Conservation (phyloP, 805 yeast species). For the Sugiyamaella americana region DNA sequence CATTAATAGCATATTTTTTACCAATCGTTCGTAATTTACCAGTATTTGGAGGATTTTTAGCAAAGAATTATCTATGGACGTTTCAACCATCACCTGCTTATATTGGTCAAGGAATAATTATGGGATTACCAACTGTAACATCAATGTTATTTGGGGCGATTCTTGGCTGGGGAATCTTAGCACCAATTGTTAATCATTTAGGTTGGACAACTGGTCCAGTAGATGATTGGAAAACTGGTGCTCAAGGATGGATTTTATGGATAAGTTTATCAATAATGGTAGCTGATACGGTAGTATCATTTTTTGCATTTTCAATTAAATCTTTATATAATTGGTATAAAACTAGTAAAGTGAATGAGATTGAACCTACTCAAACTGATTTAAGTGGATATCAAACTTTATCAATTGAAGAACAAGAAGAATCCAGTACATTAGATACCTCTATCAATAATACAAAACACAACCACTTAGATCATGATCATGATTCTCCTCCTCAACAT, state of each 20-base stretch:
- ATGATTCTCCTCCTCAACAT: constrained; percentile 36
- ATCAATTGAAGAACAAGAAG: neutral
- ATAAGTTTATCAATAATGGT: constrained; percentile 89
- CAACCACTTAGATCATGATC: constrained; percentile 10
- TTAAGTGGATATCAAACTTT: neutral
- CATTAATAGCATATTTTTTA: constrained; percentile 62
- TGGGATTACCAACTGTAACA: constrained; percentile 89
- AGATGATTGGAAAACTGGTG: constrained; percentile 89
- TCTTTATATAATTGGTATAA: constrained; percentile 28
- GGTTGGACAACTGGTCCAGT: constrained; percentile 90
- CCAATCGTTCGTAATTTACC: constrained; percentile 69
- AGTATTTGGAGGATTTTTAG: constrained; percentile 60
- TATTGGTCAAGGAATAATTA: constrained; percentile 94
- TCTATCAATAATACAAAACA: neutral
- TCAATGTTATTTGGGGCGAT: constrained; percentile 88
- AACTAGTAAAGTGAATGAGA: neutral
- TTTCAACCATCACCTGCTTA: constrained; percentile 97
- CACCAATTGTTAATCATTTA: constrained; percentile 61
- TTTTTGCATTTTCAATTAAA: constrained; percentile 51
- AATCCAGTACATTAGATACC: neutral
- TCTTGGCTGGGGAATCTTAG: constrained; percentile 88
- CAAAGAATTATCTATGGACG: constrained; percentile 68
- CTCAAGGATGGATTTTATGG: constrained; percentile 98
- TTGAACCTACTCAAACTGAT: neutral
- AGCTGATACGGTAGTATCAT: constrained; percentile 79